Evolutionary conservation across 495 filamentous ascomycete genomes (phyloP).

Genomic region (Aspergillus bertholletiae): DNA sequence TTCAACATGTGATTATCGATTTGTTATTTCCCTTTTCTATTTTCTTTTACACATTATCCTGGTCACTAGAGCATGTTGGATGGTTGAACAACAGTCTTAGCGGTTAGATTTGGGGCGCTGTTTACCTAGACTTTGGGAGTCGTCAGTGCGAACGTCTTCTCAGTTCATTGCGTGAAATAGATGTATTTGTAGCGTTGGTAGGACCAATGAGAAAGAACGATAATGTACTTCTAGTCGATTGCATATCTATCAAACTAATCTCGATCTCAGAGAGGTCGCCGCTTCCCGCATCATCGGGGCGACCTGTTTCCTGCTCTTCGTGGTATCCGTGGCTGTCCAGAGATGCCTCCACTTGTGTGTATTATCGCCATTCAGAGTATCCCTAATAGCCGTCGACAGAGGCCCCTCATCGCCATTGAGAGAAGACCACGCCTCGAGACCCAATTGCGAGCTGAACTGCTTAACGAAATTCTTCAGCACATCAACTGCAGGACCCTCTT

Average conservation of each 20-base stretch:
- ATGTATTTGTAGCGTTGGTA: not conserved
- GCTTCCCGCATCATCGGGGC: slow-evolving; percentile 74
- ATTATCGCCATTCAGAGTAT: slow-evolving; percentile 16
- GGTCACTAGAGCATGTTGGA: slow-evolving; percentile 25
- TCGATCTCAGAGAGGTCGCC: slow-evolving; percentile 38
- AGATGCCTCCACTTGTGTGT: slow-evolving; percentile 33
- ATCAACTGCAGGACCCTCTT: slow-evolving; percentile 37
- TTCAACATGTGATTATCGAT: slow-evolving; percentile 5
- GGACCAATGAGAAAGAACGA: not conserved
- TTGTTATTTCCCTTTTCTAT: slow-evolving; percentile 8
- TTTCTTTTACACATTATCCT: slow-evolving; percentile 4
- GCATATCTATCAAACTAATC: not conserved
- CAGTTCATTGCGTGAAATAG: not conserved
- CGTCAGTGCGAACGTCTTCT: not conserved
- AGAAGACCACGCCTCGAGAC: slow-evolving; percentile 51
- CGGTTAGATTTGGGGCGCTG: slow-evolving; percentile 20
- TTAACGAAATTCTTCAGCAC: slow-evolving; percentile 53
- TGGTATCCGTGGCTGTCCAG: slow-evolving; percentile 66
- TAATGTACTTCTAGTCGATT: not conserved
- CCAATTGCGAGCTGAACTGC: slow-evolving; percentile 44
- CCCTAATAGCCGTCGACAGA: slow-evolving; percentile 28
- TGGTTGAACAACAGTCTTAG: slow-evolving; percentile 22
- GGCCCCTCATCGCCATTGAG: slow-evolving; percentile 34
- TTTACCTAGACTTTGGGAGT: not conserved
- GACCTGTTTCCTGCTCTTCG: slow-evolving; percentile 82